These are phyloP conservation scores for Selaginella tamariscina DNA, from an alignment of 75 land plant genomes.

Conservation along the genomic window DNA sequence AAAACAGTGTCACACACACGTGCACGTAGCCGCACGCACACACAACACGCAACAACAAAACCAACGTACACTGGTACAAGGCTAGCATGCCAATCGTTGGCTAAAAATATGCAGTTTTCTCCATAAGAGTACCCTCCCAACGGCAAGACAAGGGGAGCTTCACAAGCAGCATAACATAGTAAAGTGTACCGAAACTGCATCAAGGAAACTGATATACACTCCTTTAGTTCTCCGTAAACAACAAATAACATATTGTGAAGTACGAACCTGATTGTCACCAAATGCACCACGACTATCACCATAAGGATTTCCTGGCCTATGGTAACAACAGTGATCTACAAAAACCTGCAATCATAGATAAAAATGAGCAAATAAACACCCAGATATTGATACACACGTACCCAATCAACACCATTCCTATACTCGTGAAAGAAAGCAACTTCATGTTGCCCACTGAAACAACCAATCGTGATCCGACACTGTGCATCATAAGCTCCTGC, in stretches of 20 bases:
- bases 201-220: background rate
- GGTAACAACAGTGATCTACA: constrained; percentile 1
- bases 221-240: background rate
- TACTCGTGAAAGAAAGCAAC: constrained; percentile 7
- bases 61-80: background rate
- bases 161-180: constrained; percentile 11
- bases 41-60: background rate
- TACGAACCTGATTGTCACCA: constrained; percentile 3
- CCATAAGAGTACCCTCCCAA: constrained; percentile 7
- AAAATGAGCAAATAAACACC: no score
- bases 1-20: no score
- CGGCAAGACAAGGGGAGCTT: constrained; percentile 6
- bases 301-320: constrained; percentile 8
- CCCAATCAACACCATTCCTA: constrained; percentile 7
- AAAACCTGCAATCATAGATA: no score
- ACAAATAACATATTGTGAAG: background rate
- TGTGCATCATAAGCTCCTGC: background rate
- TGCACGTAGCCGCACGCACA: no score
- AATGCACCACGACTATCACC: background rate
- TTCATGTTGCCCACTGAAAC: constrained; percentile 9
- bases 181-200: constrained; percentile 7
- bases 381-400: no score
- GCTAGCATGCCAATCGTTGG: constrained; percentile 9
- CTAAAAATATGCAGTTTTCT: constrained; percentile 5
- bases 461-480: background rate